Evolutionary conservation across 2,329 filamentous ascomycete species (phyloP), one percentile per base, ranked within the genome.

Genomic region (Colletotrichum melonis): DNA sequence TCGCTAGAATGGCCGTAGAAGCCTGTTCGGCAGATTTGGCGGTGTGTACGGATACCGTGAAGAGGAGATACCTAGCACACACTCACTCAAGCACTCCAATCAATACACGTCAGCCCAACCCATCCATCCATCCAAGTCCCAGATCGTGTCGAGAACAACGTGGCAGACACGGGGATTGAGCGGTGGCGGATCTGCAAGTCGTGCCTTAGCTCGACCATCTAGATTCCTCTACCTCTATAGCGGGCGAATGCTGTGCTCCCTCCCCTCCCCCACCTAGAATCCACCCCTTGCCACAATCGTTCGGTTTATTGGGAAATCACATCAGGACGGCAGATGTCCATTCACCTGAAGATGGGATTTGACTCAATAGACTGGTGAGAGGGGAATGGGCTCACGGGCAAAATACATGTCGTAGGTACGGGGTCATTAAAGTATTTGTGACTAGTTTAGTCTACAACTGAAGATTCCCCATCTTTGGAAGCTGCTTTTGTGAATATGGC

Each of bases 1-100:
- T 65, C 55, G 19, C 63, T 67, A 67, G 68, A 70, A 70, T 38
- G 28, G 42, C 62, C 54, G 55, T 67, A n/a, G 68, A 70, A 70
- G 63, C 28, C 55, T 32, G 68, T 70, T 67, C 68, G 55, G 68
- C 42, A 49, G 42, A 49, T 49, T 46, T 35, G 14, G 32, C 49
- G 55, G 49, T 52, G 55, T 24, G 52, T 42, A 42, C 32, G 32
- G 32, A 35, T 35, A 35, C 32, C 4, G 3, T 19, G 19, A n/a
- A 16, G n/a, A 32, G 32, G 35, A 14, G 49, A 52, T 54, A 32
- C 30, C 30, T 32, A n/a, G 52, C 11, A 22, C 14, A 19, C 14
- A 28, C 28, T 28, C 56, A 9, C n/a, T n/a, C 8, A 22, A n/a
- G 14, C 12, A 35, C 5, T 28, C 22, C 30, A 57, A 19, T 54